Percentiles rank a stretch among this genome's conserved stretches.
Evolutionary conservation across 768 basidiomycete genomes (phyloP).

Genomic region (Zangia roseola): DNA sequence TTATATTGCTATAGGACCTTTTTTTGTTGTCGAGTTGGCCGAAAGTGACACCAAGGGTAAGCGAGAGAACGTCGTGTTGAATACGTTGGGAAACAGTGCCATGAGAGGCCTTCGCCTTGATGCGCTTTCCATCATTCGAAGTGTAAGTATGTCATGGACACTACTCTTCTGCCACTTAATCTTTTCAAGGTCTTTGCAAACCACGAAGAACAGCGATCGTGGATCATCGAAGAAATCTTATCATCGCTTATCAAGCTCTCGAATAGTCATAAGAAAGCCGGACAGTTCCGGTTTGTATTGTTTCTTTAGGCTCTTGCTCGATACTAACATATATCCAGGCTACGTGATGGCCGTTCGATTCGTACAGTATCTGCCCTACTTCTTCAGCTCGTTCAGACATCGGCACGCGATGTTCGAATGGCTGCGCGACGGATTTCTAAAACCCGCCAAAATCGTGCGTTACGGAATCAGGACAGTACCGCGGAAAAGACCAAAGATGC

Average conservation of each 20-base stretch:
- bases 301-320: not conserved
- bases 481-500: conserved; percentile 49
- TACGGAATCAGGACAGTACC: conserved; percentile 61
- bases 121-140: conserved; percentile 79
- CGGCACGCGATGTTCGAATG: conserved; percentile 82
- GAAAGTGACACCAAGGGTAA: conserved; percentile 56
- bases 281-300: conserved; percentile 74
- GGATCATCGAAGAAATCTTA: conserved; percentile 98
- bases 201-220: conserved; percentile 85
- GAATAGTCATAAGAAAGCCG: conserved; percentile 85
- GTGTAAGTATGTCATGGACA: conserved; percentile 48
- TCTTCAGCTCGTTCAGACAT: conserved; percentile 95
- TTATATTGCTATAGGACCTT: conserved; percentile 91
- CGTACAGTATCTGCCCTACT: conserved; percentile 91
- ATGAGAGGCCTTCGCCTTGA: conserved; percentile 82
- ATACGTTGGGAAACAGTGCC: conserved; percentile 71
- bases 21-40: conserved; percentile 79
- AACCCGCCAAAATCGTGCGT: conserved; percentile 56
- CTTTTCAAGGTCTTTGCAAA: conserved; percentile 78
- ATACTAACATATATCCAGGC: conserved; percentile 41
- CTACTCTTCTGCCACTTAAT: conserved; percentile 1
- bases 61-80: conserved; percentile 55
- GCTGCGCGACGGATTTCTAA: conserved; percentile 63
- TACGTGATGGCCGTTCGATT: conserved; percentile 88
- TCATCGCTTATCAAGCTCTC: conserved; percentile 87